phyloP scores from a whole-genome alignment of 805 yeast genomes.

The Kazachstania psychrophila region DNA sequence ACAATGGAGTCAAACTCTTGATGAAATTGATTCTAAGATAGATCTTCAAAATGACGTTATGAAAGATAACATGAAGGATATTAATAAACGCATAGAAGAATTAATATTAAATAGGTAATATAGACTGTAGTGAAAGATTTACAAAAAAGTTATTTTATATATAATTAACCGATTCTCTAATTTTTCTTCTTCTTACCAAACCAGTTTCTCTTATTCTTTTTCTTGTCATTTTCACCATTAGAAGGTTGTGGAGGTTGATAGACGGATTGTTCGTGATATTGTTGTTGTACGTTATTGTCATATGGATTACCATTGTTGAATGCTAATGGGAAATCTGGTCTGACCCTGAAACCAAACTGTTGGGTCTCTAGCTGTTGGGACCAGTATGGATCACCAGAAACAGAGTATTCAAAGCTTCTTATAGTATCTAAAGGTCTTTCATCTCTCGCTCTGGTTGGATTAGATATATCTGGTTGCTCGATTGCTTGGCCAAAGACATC shows the following conservation, averaged over 20 bases:
- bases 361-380: constrained; percentile 75
- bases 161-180: too few species aligned
- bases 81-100: not conserved
- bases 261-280: constrained; percentile 42
- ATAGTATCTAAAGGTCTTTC: constrained; percentile 97
- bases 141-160: not conserved
- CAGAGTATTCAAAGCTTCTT: constrained; percentile 85
- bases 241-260: constrained; percentile 47
- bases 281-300: constrained; percentile 8
- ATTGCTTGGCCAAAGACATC: constrained; percentile 87
- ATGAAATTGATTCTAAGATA: not conserved
- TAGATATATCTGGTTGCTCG: constrained; percentile 71
- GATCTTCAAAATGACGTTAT: not conserved
- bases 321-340: constrained; percentile 49
- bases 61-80: not conserved
- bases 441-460: constrained; percentile 87
- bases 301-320: constrained; percentile 4
- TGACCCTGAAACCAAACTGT: constrained; percentile 74
- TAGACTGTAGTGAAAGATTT: not conserved
- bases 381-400: constrained; percentile 66
- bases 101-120: too few species aligned
- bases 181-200: constrained; percentile 62
- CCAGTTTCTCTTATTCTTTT: constrained; percentile 65
- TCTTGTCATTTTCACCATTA: constrained; percentile 26
- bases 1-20: not conserved